Evolutionary conservation across 257 asterid genomes (phyloP).

Genomic region (Primulina eburnea): DNA sequence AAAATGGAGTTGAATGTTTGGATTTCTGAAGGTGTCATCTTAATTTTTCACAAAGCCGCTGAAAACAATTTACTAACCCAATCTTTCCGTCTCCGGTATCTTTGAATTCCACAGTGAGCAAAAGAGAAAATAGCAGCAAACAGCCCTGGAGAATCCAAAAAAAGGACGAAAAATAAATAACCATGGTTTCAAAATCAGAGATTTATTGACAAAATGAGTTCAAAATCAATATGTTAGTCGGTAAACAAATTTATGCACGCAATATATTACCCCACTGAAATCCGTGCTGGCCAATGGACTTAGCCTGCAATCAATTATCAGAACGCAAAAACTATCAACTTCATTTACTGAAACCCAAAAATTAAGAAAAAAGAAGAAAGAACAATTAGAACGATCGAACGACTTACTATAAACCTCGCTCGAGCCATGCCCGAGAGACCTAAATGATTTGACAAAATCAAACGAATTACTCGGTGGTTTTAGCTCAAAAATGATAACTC

Average conservation of each 20-base stretch:
- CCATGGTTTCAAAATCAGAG: neutral
- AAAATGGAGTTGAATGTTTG: constrained; percentile 4
- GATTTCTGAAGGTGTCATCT: neutral
- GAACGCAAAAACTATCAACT: constrained; percentile 9
- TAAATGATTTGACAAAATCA: constrained; percentile 21
- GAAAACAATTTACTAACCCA: constrained; percentile 62
- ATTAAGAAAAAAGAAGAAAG: neutral
- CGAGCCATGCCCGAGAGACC: constrained; percentile 64
- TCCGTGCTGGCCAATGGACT: constrained; percentile 53
- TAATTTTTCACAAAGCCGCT: constrained; percentile 3
- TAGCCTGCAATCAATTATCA: constrained; percentile 47
- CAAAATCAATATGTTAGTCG: constrained; percentile 8
- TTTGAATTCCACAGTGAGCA: constrained; percentile 73
- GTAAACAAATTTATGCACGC: constrained; percentile 2
- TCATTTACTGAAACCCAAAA: constrained; percentile 9
- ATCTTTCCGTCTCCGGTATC: constrained; percentile 71
- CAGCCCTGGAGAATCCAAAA: constrained; percentile 44
- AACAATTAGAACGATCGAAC: neutral
- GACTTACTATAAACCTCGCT: constrained; percentile 51
- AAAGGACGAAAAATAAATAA: neutral
- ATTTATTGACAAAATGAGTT: neutral
- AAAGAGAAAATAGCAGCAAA: constrained; percentile 79
- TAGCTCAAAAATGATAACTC: constrained; percentile 1
- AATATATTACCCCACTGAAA: constrained; percentile 61
- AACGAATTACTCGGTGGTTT: too few species aligned